Conservation (phyloP, 352 stramenopile genomes). For the Phytopythium aichiense region DNA sequence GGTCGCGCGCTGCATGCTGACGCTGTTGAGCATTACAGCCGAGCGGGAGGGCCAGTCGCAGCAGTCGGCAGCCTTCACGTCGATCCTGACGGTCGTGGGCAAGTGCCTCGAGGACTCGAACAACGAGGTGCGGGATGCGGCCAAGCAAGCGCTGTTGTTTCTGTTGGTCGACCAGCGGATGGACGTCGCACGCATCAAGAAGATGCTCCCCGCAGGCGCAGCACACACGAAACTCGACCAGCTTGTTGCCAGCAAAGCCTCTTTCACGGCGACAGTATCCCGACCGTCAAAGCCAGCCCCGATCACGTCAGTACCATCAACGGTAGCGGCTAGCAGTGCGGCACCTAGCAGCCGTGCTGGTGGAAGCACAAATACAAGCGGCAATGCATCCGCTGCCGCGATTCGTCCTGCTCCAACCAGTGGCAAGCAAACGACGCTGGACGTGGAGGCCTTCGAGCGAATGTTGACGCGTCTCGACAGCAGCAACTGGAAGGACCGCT, state of each 20-base stretch:
- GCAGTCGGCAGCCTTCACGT: neutral
- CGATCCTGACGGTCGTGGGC: conserved; percentile 42
- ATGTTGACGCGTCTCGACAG: conserved; percentile 54
- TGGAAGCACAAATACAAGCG: neutral
- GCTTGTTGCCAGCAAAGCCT: conserved; percentile 24
- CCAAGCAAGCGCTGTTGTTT: conserved; percentile 60
- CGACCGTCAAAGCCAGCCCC: neutral
- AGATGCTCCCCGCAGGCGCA: conserved; percentile 28
- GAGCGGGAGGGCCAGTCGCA: neutral
- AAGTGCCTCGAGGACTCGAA: conserved; percentile 70
- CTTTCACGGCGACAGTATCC: conserved; percentile 16
- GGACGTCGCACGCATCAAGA: conserved; percentile 46
- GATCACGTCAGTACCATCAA: neutral
- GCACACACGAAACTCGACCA: conserved; percentile 47
- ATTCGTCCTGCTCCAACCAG: neutral
- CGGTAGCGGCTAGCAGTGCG: neutral
- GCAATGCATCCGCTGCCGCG: neutral
- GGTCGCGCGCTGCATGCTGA: conserved; percentile 50
- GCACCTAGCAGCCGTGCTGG: neutral
- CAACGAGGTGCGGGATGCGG: conserved; percentile 67
- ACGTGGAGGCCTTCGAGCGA: conserved; percentile 30
- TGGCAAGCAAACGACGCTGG: conserved; percentile 13
- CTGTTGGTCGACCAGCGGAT: conserved; percentile 36
- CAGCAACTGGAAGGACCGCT: conserved; percentile 79
- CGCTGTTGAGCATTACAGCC: conserved; percentile 32